Evolutionary conservation across 78 protist species (phyloP), one percentile per base, ranked within the genome.

Genomic region (Dictyostelium intermedium): DNA sequence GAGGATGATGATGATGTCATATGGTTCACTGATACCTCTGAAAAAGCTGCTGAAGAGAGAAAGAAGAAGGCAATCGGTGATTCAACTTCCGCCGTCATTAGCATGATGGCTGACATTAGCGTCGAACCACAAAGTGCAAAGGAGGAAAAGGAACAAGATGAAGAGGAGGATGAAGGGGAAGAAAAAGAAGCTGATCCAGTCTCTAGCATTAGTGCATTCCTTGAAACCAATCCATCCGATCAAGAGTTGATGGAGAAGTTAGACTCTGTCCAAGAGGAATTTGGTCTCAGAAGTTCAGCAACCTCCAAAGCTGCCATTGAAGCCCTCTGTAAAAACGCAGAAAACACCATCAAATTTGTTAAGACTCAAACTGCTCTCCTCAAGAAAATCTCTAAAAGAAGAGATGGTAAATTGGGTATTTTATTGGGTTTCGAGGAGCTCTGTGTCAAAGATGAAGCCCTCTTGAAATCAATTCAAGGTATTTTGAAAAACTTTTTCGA

Each of bases 21-120:
- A 20, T 92, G 96, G 96, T 78, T 53, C 85, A 82, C 91, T 50
- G 96, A 92, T 78, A 84, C 91, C 63, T 92, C 96, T 27, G 91
- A 80, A 50, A 80, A 92, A 41, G 77, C 96, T 14, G 87, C 66
- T 50, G 92, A 92, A 53, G 92, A 92, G 73, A 83, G 96, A 84
- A 92, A 86, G 60, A 82, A 78, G 25, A 79, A 84, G 30, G 83
- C 87, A 14, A 43, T 84, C 0, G 96, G 89, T 70, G 82, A 45
- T 16, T n/a, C 81, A 16, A 37, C 94, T 2, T 69, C 93, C 20
- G 92, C 56, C 13, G 94, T 60, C 25, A 34, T 80, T 56, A 74
- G 82, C 6, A 78, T 89, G 85, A 43, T 89, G 78, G 94, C 82
- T 27, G 43, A 63, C 27, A 66, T 30, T 45, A 47, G 53, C 27